Percentiles rank a stretch among this genome's conserved stretches.
These are phyloP conservation scores for Globisporangium carolinianum DNA, from an alignment of 352 stramenopile species.

Conservation along the genomic window DNA sequence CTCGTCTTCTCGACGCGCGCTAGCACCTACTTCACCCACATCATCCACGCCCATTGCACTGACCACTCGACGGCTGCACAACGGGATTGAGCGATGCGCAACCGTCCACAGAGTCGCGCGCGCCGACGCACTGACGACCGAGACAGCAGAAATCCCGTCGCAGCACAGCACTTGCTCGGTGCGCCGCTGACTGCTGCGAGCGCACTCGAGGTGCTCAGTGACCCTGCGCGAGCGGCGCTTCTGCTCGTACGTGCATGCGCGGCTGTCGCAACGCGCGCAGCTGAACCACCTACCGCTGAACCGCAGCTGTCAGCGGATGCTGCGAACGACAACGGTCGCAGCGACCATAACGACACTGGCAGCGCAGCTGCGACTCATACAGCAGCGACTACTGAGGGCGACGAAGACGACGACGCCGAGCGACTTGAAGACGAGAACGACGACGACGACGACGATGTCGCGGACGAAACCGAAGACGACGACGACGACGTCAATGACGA, in stretches of 20 bases:
- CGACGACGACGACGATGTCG: slow-evolving; percentile 44
- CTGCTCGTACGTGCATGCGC: slow-evolving; percentile 40
- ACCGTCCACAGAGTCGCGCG: not conserved
- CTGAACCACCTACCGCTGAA: slow-evolving; percentile 19
- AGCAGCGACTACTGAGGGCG: not conserved
- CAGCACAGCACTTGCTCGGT: not conserved
- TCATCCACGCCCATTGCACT: too few relatives aligned
- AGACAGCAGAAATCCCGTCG: not conserved
- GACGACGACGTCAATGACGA: slow-evolving; percentile 21
- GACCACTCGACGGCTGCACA: too few relatives aligned
- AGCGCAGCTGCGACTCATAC: not conserved
- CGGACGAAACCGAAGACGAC: slow-evolving; percentile 28
- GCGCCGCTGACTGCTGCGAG: not conserved
- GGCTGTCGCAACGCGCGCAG: not conserved
- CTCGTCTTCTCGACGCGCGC: too few relatives aligned
- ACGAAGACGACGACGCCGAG: slow-evolving; percentile 17
- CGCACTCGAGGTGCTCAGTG: not conserved
- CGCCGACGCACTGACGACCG: not conserved
- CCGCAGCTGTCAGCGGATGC: slow-evolving; percentile 22
- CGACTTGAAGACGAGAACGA: slow-evolving; percentile 20
- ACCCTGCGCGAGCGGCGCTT: slow-evolving; percentile 35
- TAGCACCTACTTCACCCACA: too few relatives aligned
- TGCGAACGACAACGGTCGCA: not conserved
- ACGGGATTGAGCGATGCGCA: not conserved
- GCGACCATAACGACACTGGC: not conserved